Evolutionary conservation across 108 stramenopile species (phyloP).

Genomic region (Cyclotella atomus): DNA sequence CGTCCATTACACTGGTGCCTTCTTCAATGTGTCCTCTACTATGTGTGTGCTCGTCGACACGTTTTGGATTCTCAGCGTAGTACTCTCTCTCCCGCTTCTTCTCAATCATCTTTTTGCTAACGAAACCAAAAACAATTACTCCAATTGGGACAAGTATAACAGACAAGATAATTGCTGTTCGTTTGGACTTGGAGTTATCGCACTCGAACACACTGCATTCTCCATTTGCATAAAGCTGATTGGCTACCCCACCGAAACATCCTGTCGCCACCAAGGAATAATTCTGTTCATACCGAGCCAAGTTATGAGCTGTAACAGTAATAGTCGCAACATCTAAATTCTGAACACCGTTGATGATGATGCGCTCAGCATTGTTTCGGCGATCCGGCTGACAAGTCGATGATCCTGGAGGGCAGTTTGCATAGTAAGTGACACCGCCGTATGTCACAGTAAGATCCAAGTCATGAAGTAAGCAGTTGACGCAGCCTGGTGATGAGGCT

Average conservation of each 20-base stretch:
- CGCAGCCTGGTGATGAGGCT: conserved; percentile 22
- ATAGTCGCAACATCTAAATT: conserved; percentile 31
- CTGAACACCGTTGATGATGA: conserved; percentile 33
- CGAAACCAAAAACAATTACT: background rate
- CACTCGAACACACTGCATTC: conserved; percentile 33
- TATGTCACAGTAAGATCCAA: conserved; percentile 24
- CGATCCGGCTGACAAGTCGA: too few species aligned
- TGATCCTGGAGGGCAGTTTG: conserved; percentile 42
- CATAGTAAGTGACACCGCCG: conserved; percentile 51
- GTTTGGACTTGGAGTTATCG: conserved; percentile 20
- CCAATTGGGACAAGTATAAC: conserved; percentile 14
- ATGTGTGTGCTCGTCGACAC: background rate
- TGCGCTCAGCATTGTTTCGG: conserved; percentile 53
- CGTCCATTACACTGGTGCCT: conserved; percentile 4
- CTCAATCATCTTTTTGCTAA: background rate
- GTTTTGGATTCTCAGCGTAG: background rate
- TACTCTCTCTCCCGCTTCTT: background rate
- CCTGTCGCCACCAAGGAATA: conserved; percentile 36
- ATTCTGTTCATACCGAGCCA: conserved; percentile 20
- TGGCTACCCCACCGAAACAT: conserved; percentile 42
- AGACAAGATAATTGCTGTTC: background rate
- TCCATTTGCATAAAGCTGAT: conserved; percentile 17
- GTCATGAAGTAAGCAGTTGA: conserved; percentile 28
- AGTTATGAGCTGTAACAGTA: conserved; percentile 34
- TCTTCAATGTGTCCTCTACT: background rate